These are phyloP conservation scores for Sporothrix pallida DNA, from an alignment of 2,329 filamentous ascomycete genomes.

Conservation along the genomic window DNA sequence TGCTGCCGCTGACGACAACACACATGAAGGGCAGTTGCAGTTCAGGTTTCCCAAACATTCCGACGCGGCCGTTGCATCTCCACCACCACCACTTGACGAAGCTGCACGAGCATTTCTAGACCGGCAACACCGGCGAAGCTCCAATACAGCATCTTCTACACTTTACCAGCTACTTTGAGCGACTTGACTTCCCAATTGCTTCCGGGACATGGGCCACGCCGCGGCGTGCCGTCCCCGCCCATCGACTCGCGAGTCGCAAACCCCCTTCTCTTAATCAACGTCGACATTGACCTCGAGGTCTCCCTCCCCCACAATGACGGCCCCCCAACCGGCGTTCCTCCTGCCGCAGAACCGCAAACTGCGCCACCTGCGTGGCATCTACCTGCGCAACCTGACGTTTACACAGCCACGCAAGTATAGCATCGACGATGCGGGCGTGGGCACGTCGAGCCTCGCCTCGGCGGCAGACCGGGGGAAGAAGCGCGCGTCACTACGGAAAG, in stretches of 20 bases:
- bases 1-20: slow-evolving; percentile 15
- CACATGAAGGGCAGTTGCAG: neutral
- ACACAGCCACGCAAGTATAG: slow-evolving; percentile 62
- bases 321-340: slow-evolving; percentile 54
- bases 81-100: neutral
- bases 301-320: neutral
- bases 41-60: too few relatives aligned
- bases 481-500: slow-evolving; percentile 50
- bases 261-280: neutral
- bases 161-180: neutral
- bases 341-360: slow-evolving; percentile 82
- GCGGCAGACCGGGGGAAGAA: slow-evolving; percentile 70
- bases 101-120: neutral
- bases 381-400: slow-evolving; percentile 82
- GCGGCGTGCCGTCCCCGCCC: neutral
- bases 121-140: neutral
- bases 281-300: neutral
- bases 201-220: slow-evolving; percentile 21
- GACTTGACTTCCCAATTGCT: neutral
- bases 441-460: slow-evolving; percentile 40
- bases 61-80: neutral
- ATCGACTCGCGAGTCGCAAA: neutral
- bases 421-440: slow-evolving; percentile 67
- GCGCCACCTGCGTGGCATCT: slow-evolving; percentile 85
- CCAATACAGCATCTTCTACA: neutral